A percentile compares a stretch with the other conserved stretches of the same genome.
Evolutionary conservation across 1,284 basidiomycete species (phyloP).

Genomic region (Gymnopus androsaceus): DNA sequence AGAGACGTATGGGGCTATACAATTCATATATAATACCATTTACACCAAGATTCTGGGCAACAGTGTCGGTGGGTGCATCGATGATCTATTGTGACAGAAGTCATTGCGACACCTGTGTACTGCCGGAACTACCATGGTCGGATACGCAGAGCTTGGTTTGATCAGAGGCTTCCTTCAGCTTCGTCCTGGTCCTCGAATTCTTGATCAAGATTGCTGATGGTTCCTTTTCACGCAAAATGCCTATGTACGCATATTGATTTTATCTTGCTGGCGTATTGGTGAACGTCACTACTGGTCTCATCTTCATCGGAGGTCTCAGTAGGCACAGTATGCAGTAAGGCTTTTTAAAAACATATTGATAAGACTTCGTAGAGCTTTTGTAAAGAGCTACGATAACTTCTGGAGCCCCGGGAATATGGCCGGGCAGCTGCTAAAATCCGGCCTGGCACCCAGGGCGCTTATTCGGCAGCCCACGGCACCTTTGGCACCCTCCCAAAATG

Average conservation of each 20-base stretch:
- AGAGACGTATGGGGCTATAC: no score
- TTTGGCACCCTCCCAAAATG: no score
- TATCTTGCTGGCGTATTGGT: slow-evolving; percentile 85
- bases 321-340: slow-evolving; percentile 88
- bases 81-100: slow-evolving; percentile 84
- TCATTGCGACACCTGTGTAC: slow-evolving; percentile 86
- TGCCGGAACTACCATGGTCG: slow-evolving; percentile 76
- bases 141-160: slow-evolving; percentile 82
- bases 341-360: slow-evolving; percentile 84
- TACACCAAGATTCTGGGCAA: no score
- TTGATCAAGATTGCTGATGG: slow-evolving; percentile 94
- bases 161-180: slow-evolving; percentile 77
- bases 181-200: slow-evolving; percentile 83
- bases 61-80: no score
- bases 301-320: slow-evolving; percentile 80
- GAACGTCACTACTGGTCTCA: slow-evolving; percentile 80
- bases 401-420: no score
- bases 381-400: no score
- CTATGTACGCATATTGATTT: slow-evolving; percentile 89
- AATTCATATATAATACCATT: no score
- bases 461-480: no score
- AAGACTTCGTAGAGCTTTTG: no score
- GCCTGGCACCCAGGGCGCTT: no score
- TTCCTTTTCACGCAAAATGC: slow-evolving; percentile 93
- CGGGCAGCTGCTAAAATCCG: no score